phyloP scores from a whole-genome alignment of 495 filamentous ascomycete genomes.

The Xylaria longipes region DNA sequence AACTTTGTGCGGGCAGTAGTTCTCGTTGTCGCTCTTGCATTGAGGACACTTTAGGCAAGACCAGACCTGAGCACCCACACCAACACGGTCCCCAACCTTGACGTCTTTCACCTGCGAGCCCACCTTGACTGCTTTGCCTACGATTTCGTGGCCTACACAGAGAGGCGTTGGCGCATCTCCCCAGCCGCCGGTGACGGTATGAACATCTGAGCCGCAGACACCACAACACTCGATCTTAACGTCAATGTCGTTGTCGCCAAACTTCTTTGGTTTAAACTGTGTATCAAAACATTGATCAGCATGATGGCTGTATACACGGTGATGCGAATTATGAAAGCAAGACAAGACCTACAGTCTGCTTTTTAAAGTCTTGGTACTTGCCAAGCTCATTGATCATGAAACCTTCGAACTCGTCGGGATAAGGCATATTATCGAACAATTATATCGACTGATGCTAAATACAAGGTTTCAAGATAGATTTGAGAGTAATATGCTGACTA shows the following conservation, averaged over 20 bases:
- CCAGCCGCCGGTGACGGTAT: conserved; percentile 81
- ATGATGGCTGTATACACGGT: background rate
- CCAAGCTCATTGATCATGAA: conserved; percentile 70
- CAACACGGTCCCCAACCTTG: conserved; percentile 78
- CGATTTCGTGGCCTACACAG: conserved; percentile 77
- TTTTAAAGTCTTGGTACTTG: conserved; percentile 67
- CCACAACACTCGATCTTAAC: conserved; percentile 76
- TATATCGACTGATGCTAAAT: background rate
- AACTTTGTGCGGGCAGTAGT: conserved; percentile 73
- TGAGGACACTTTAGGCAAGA: conserved; percentile 66
- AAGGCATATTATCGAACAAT: conserved; percentile 60
- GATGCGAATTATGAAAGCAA: background rate
- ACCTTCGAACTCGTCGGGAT: conserved; percentile 78
- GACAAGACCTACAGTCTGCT: conserved; percentile 61
- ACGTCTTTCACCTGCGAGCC: conserved; percentile 66
- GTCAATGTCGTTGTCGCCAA: conserved; percentile 77
- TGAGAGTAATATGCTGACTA: background rate
- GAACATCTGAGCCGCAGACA: conserved; percentile 80
- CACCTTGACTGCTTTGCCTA: conserved; percentile 74
- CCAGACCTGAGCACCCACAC: conserved; percentile 79
- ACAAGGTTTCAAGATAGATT: background rate
- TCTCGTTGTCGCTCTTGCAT: conserved; percentile 67
- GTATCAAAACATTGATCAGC: conserved; percentile 15
- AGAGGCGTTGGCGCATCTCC: conserved; percentile 69
- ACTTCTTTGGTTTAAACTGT: conserved; percentile 79